These are phyloP conservation scores for Skeletonema potamos DNA, from an alignment of 108 stramenopile genomes.

Conservation along the genomic window DNA sequence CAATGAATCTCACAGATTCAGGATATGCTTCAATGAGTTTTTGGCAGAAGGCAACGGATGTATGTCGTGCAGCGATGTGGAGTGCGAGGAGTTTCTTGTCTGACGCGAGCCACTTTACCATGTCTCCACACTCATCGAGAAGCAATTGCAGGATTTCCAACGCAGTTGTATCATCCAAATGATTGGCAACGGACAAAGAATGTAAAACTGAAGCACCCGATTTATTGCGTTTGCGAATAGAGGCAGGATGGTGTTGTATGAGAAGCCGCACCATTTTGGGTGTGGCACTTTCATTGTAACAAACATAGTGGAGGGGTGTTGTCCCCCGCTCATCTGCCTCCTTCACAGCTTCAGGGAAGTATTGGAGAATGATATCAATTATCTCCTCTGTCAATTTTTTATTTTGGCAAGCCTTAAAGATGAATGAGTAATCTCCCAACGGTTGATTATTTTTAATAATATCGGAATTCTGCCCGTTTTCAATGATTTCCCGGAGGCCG, in stretches of 20 bases:
- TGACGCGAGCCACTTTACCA: neutral
- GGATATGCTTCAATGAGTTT: neutral
- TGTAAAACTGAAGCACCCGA: neutral
- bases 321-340: neutral
- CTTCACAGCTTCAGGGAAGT: neutral
- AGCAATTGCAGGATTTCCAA: neutral
- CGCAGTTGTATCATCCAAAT: neutral
- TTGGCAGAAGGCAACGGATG: neutral
- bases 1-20: neutral
- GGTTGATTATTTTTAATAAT: no score
- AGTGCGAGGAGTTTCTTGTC: neutral
- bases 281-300: neutral
- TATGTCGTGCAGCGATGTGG: neutral
- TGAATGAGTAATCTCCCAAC: neutral
- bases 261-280: neutral
- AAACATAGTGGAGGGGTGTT: neutral
- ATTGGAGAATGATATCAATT: conserved; percentile 5
- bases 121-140: neutral
- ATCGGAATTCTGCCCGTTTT: no score
- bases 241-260: neutral
- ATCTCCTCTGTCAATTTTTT: neutral
- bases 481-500: no score
- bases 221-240: neutral
- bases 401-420: neutral
- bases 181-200: neutral